phyloP scores from a whole-genome alignment of 1,284 basidiomycete species.

The Leccinum angustisporum region DNA sequence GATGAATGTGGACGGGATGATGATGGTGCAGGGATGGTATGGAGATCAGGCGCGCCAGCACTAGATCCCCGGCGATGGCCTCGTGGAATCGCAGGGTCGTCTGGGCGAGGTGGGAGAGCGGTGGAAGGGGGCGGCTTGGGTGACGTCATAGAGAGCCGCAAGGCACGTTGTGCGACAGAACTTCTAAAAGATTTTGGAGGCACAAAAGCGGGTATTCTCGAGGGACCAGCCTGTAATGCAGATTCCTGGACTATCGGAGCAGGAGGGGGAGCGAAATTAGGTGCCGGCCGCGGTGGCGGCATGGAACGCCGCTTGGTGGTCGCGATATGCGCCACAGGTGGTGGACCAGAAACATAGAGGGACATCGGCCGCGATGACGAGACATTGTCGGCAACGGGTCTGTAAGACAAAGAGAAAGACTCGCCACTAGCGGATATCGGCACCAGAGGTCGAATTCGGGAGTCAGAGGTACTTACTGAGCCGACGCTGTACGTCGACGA shows the following conservation, averaged over 20 bases:
- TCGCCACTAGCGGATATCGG: conserved; percentile 11
- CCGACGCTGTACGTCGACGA: conserved; percentile 53
- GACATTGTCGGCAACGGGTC: conserved; percentile 6
- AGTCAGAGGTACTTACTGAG: conserved; percentile 49
- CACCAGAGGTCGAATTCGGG: conserved; percentile 33
- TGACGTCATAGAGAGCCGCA: conserved; percentile 60
- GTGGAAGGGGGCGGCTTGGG: conserved; percentile 61
- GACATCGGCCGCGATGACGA: conserved; percentile 21
- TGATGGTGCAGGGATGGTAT: conserved; percentile 45
- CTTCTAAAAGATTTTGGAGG: conserved; percentile 49
- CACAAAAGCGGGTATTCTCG: conserved; percentile 44
- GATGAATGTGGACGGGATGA: conserved; percentile 38
- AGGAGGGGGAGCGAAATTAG: conserved; percentile 65
- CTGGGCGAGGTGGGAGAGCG: conserved; percentile 58
- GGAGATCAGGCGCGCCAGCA: conserved; percentile 10
- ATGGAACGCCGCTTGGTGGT: conserved; percentile 56
- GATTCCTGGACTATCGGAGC: conserved; percentile 45
- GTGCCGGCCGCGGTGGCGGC: conserved; percentile 69
- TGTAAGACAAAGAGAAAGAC: conserved; percentile 10
- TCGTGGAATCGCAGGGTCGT: conserved; percentile 40
- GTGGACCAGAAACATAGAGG: conserved; percentile 16
- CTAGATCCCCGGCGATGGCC: conserved; percentile 39
- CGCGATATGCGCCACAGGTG: conserved; percentile 13
- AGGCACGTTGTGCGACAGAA: conserved; percentile 50
- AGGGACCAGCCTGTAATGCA: conserved; percentile 27